Conservation (phyloP, 73 alveolate species). For the Paramecium caudatum region DNA sequence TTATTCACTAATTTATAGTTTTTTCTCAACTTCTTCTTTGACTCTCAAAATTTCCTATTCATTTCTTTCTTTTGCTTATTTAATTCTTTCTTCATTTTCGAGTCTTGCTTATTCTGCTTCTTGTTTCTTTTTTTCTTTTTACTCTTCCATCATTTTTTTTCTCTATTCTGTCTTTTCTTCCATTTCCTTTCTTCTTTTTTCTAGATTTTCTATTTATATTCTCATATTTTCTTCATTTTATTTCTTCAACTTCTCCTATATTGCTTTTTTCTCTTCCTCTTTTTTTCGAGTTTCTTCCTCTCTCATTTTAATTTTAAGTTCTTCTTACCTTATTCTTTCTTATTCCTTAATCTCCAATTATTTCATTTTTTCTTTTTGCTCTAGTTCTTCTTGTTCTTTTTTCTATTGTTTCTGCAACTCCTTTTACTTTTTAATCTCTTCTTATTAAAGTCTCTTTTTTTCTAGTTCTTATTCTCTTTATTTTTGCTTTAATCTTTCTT, state of each 20-base stretch:
- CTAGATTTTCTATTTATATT: neutral
- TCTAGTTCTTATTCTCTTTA: constrained; percentile 71
- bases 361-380: constrained; percentile 27
- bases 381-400: constrained; percentile 55
- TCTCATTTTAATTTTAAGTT: constrained; percentile 50
- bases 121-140: constrained; percentile 21
- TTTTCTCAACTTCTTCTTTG: constrained; percentile 50
- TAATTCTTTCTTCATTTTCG: constrained; percentile 61
- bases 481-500: constrained; percentile 49
- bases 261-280: constrained; percentile 30
- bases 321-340: constrained; percentile 52
- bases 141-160: constrained; percentile 44
- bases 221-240: constrained; percentile 56
- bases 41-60: constrained; percentile 9
- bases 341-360: constrained; percentile 48
- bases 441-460: constrained; percentile 65
- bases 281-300: constrained; percentile 60
- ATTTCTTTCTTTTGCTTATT: constrained; percentile 67
- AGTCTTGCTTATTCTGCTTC: constrained; percentile 54
- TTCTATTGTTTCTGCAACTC: constrained; percentile 62
- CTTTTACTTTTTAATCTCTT: constrained; percentile 49
- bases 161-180: constrained; percentile 42
- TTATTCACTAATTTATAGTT: constrained; percentile 58
- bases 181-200: constrained; percentile 64
- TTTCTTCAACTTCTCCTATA: neutral